Base-by-base conservation (phyloP, 2,329 filamentous ascomycete genomes). In the Cladorrhinum sp. region DNA sequence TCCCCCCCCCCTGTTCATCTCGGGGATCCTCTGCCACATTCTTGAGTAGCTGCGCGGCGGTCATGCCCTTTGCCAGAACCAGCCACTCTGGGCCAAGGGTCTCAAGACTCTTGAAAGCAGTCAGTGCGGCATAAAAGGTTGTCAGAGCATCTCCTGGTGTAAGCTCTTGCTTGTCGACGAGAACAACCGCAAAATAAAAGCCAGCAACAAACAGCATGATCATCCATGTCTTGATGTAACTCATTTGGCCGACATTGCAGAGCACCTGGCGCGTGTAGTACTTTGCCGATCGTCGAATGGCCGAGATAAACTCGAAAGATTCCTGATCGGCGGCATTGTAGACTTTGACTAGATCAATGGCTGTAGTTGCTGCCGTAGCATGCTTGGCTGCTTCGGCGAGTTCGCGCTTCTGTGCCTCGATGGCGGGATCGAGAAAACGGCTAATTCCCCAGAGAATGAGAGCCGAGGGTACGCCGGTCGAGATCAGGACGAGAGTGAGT, bases 301-400 rank as follows among this genome's bases (percentile, higher is more conserved):
- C 79, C 0, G 69, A 71, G 1, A 77, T 73, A 70, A 96, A 97
- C 65, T 85, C 84, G 69, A 81, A 81, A 0, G 84, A 74, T 71
- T 96, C 93, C 10, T 86, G 78, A 12, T 82, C 81, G 68, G 92
- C 84, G 0, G 88, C 91, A 66, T 93, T 93, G 75, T 90, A 93
- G 56, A 86, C 88, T 72, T 97, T 97, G 69, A 98, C 91, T 0
- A 90, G 84, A 62, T 96, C 91, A 41, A 97, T 93, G 2, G 85
- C 86, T 1, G 80, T 79, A 9, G 96, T 81, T 0, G 91, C 86
- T 10, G 85, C 88, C 9, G 85, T 86, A 1, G 87, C 83, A 58
- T 86, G 79, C 68, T 91, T 93, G 0, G 92, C 87, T 0, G 91
- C 91, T 52, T 81, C 76, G 1, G 84, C 84, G 0, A 96, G 81